Conservation (phyloP, 768 basidiomycete genomes). For the Mycena alexandri region DNA sequence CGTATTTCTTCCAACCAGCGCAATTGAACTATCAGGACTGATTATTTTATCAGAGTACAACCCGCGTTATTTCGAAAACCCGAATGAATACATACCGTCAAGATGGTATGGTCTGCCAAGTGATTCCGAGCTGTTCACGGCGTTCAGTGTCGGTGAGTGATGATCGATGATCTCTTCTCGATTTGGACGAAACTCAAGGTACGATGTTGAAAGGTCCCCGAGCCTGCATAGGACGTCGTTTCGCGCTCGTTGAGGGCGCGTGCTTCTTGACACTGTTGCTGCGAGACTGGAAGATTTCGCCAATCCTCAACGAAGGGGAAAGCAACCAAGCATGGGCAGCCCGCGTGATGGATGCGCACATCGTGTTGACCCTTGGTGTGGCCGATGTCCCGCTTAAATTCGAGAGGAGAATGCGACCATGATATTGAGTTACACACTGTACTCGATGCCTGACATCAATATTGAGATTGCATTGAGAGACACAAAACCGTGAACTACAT, state of each 20-base stretch:
- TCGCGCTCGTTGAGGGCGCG: constrained; percentile 58
- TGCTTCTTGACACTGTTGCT: constrained; percentile 56
- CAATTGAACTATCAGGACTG: neutral
- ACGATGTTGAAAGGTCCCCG: constrained; percentile 48
- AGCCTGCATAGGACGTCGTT: constrained; percentile 58
- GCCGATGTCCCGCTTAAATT: constrained; percentile 37
- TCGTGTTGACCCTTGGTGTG: constrained; percentile 44
- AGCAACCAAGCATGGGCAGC: constrained; percentile 43
- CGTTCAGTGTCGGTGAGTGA: constrained; percentile 54
- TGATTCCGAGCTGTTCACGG: constrained; percentile 60
- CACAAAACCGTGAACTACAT: too few species aligned
- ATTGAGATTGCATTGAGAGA: too few species aligned
- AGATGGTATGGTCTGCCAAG: constrained; percentile 60
- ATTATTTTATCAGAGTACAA: constrained; percentile 61
- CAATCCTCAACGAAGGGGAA: constrained; percentile 45
- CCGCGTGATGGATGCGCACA: constrained; percentile 41
- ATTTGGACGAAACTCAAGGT: neutral
- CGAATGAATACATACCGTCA: constrained; percentile 62
- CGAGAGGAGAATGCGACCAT: constrained; percentile 34
- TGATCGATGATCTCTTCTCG: too few species aligned
- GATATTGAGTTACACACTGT: too few species aligned
- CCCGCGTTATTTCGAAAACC: constrained; percentile 62
- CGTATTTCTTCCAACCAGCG: constrained; percentile 12
- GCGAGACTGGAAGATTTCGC: constrained; percentile 58
- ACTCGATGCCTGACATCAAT: too few species aligned